Base-by-base conservation (phyloP, 129 eudicot species). In the Solidago caesia region DNA sequence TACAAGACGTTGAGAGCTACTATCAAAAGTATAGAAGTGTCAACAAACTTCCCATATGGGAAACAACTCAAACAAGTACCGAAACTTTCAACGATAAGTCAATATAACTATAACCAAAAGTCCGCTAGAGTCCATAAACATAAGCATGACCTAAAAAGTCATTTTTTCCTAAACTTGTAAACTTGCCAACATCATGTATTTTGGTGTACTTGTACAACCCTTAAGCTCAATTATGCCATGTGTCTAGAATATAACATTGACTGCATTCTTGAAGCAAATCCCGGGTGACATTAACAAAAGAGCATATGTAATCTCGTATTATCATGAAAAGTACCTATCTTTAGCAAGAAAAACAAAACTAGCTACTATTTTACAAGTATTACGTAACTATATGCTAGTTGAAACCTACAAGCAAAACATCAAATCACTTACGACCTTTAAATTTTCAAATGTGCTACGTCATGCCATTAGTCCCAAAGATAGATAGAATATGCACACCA, bases 321-420 rank as follows among this genome's bases (percentile, higher is more conserved):
- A 48, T 29, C 26, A 69, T 51, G 14, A 46, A 27, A n/a, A 39
- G 73, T 4, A 5, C 11, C 63, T 27, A 51, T 13, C 47, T 51
- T 33, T 70, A 5, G 68, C 68, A 39, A 64, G 68, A 64, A 64
- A 47, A 68, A 68, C 57, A 68, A 1, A 44, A 15, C 12, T 29
- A 14, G 33, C 64, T 39, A 53, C 63, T 58, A 58, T 8, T 16
- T 7, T 25, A 53, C 62, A 48, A 69, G 6, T 25, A 5, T 69
- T 69, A 29, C 47, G 15, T 69, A 33, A 2, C 8, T 8, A 14
- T 51, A 29, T 39, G 41, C 7, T 39, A 39, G 33, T 52, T 57
- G 4, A 44, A 72, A 21, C 67, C 77, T 73, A 73, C 45, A 44
- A 72, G 33, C 77, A 72, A 72, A 13, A 61, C 2, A 27, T 29